Base-by-base conservation (phyloP, 768 basidiomycete genomes). In the Psilocybe sp. region DNA sequence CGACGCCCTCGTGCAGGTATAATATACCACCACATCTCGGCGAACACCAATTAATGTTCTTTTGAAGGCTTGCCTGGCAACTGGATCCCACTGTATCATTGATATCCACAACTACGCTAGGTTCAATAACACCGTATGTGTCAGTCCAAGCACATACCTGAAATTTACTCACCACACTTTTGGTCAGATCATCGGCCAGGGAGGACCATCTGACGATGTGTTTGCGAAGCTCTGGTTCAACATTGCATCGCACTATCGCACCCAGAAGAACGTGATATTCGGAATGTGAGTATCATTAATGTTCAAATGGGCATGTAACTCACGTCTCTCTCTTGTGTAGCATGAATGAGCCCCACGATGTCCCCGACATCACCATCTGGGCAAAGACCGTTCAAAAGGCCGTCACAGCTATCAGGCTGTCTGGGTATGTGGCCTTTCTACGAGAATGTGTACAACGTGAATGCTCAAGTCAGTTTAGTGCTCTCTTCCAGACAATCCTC, bases 271-370 rank as follows among this genome's bases (percentile, higher is more conserved):
- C 13, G 59, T 80, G 37, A 67, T 79, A 15, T 80, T 80, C 39
- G 79, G 77, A 47, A 50, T 80, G 79, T 78, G 54, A 42, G 74
- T 66, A 5, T 34, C 15, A 18, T 16, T 16, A 40, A 2, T 10
- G 41, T 20, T 5, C 18, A 31, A 16, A 11, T 18, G 6, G 41
- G n/a, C n/a, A n/a, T 12, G 3, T 12, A 14, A 12, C 10, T 34
- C 15, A 18, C 6, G 10, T 37, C 7, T 13, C 23, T 14, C 19
- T 19, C 5, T 23, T 18, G 44, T 15, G 16, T 19, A 79, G 77
- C 20, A 82, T 84, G 81, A 84, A 84, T 53, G 82, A 84, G 54
- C 82, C 82, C 4, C 82, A 85, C 53, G 79, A 84, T 58, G 60
- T 81, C 5, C 77, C 78, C 8, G 60, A 71, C 50, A 77, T 80